Conservation (phyloP, 2,329 filamentous ascomycete species). For the Lachnellula willkommii region DNA sequence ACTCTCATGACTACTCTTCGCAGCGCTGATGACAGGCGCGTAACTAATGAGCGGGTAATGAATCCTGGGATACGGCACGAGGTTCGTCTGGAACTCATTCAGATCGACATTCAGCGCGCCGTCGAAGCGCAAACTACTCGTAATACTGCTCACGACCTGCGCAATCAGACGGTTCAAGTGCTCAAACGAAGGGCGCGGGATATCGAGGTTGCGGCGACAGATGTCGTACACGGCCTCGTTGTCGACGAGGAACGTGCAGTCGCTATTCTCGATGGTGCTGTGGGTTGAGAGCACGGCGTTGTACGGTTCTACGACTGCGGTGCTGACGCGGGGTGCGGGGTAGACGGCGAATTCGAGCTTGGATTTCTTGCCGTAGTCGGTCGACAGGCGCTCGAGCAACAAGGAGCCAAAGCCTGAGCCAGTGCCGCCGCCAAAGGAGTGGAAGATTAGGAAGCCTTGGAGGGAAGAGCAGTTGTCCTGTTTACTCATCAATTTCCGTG, state of each 20-base stretch:
- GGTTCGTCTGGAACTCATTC: slow-evolving; percentile 65
- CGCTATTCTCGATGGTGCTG: slow-evolving; percentile 60
- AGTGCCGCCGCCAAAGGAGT: slow-evolving; percentile 63
- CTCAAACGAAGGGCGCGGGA: slow-evolving; percentile 58
- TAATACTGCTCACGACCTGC: slow-evolving; percentile 63
- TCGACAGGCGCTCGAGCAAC: slow-evolving; percentile 57
- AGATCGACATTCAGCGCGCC: slow-evolving; percentile 63
- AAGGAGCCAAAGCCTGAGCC: slow-evolving; percentile 63
- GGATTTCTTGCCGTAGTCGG: slow-evolving; percentile 63
- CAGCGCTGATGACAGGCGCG: slow-evolving; percentile 55
- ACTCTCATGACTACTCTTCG: slow-evolving; percentile 59
- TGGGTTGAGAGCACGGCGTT: slow-evolving; percentile 55
- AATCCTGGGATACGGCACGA: slow-evolving; percentile 63
- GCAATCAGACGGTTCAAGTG: slow-evolving; percentile 62
- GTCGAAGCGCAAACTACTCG: slow-evolving; percentile 59
- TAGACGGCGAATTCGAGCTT: slow-evolving; percentile 65
- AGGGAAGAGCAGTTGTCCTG: slow-evolving; percentile 61
- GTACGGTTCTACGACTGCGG: slow-evolving; percentile 64
- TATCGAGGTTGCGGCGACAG: slow-evolving; percentile 59
- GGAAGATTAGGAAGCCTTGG: slow-evolving; percentile 64
- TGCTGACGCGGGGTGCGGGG: slow-evolving; percentile 58
- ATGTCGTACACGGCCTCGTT: slow-evolving; percentile 66
- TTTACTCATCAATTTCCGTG: not conserved
- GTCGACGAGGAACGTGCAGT: slow-evolving; percentile 64
- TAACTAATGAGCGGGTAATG: slow-evolving; percentile 64